These are phyloP conservation scores for Phytophthora crassamura DNA, from an alignment of 352 stramenopile species.

Conservation along the genomic window DNA sequence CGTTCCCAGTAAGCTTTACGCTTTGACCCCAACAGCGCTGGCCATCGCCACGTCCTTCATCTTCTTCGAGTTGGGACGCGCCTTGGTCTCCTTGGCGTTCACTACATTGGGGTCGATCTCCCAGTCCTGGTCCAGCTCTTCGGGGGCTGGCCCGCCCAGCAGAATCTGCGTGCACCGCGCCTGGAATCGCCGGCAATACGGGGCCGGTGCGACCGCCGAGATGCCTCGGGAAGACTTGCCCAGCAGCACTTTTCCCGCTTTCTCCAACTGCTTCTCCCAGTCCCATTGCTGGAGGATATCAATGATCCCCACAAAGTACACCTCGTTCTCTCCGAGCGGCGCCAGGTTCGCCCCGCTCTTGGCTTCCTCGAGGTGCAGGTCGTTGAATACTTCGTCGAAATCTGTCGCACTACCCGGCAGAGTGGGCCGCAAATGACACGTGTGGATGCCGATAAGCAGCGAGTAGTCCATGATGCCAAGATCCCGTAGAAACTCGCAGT, in stretches of 20 bases:
- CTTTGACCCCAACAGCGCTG: constrained; percentile 28
- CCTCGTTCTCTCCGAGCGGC: constrained; percentile 44
- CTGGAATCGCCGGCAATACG: constrained; percentile 80
- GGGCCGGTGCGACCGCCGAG: constrained; percentile 61
- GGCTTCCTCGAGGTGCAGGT: constrained; percentile 25
- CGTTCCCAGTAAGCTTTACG: constrained; percentile 24
- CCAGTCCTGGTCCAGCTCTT: constrained; percentile 41
- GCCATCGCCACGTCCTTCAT: constrained; percentile 30
- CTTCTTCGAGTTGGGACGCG: constrained; percentile 32
- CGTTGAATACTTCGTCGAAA: constrained; percentile 30
- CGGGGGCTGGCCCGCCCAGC: constrained; percentile 30
- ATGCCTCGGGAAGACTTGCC: constrained; percentile 73
- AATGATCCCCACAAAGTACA: constrained; percentile 88
- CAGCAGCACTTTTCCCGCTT: constrained; percentile 74
- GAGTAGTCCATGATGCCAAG: constrained; percentile 88
- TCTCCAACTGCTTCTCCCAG: constrained; percentile 81
- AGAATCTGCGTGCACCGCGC: constrained; percentile 62
- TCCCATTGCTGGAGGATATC: constrained; percentile 89
- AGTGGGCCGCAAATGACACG: constrained; percentile 49
- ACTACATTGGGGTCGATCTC: constrained; percentile 22
- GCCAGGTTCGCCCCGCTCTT: constrained; percentile 35
- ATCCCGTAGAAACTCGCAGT: constrained; percentile 71
- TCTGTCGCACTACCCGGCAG: constrained; percentile 2
- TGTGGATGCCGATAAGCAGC: constrained; percentile 74
- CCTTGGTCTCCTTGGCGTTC: constrained; percentile 23